Conservation (phyloP, 805 yeast genomes). For the Danielia reshetovae region DNA sequence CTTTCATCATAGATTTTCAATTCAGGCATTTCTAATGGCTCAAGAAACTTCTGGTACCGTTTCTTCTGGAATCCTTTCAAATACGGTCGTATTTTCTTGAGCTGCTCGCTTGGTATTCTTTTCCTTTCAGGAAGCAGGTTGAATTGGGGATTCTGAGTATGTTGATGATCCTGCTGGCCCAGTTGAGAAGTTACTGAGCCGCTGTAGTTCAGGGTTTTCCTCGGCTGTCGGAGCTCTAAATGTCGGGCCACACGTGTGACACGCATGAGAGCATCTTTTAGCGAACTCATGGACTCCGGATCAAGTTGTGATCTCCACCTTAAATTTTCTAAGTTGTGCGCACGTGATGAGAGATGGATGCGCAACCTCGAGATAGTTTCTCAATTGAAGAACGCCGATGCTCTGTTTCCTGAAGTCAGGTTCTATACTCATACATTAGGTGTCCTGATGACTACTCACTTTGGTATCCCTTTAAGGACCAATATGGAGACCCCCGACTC, state of each 20-base stretch:
- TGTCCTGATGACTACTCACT: too few species aligned
- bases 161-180: not conserved
- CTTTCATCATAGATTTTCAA: constrained; percentile 28
- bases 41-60: constrained; percentile 29
- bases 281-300: constrained; percentile 28
- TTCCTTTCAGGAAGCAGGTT: not conserved
- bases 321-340: too few species aligned
- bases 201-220: constrained; percentile 3
- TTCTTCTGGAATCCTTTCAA: constrained; percentile 18
- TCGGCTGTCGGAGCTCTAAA: constrained; percentile 16
- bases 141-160: not conserved
- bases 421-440: too few species aligned
- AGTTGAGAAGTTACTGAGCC: too few species aligned
- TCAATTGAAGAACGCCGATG: too few species aligned
- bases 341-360: too few species aligned
- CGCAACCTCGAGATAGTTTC: too few species aligned
- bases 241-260: constrained; percentile 30
- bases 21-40: constrained; percentile 31
- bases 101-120: constrained; percentile 9
- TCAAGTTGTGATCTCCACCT: too few species aligned
- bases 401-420: too few species aligned
- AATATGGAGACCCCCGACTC: constrained; percentile 1
- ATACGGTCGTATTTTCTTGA: constrained; percentile 12
- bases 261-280: constrained; percentile 32
- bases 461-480: too few species aligned